Evolutionary conservation across 2,329 filamentous ascomycete species (phyloP), one percentile per base, ranked within the genome.

Genomic region (Hypomyces rosellus): DNA sequence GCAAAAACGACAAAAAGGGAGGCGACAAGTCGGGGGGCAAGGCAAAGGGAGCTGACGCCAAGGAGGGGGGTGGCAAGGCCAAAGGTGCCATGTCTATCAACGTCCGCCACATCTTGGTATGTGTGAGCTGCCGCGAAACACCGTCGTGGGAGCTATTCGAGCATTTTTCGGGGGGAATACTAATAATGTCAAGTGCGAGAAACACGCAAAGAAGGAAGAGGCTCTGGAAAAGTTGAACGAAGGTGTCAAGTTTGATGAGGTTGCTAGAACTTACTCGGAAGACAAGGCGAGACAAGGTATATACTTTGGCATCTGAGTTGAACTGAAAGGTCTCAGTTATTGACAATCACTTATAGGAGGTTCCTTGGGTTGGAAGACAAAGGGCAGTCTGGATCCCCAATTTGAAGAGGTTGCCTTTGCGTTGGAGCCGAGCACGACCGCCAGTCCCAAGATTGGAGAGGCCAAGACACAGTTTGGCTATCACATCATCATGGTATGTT

Each of bases 171-270:
- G n/a, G n/a, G n/a, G n/a, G n/a, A n/a, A n/a, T n/a, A n/a, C n/a
- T n/a, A 16, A n/a, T 18, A 18, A 13, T 34, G 12, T 39, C n/a
- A 20, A 84, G 71, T 90, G 87, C 60, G 84, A 84, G 64, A 91
- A 91, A 63, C 82, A 89, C 63, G 70, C 74, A n/a, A 88, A 84
- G 66, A 90, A 89, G 63, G 86, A 89, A 62, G 84, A 89, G 63
- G 87, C 87, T 1, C 65, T 89, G 14, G 78, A 77, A 50, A 85
- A 88, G 68, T 67, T 91, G 46, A 76, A 75, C 37, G 79, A 74
- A 3, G 85, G 86, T 1, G 75, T 74, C 46, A 88, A 85, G 59
- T 91, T 90, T 61, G 86, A 89, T 59, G 82, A 86, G 44, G 85
- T 90, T 5, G 87, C 87, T 9, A 72, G 80, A 48, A 80, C 84